Evolutionary conservation across 1,284 basidiomycete species (phyloP), one percentile per base, ranked within the genome.

Genomic region (Apiotrichum brassicae): DNA sequence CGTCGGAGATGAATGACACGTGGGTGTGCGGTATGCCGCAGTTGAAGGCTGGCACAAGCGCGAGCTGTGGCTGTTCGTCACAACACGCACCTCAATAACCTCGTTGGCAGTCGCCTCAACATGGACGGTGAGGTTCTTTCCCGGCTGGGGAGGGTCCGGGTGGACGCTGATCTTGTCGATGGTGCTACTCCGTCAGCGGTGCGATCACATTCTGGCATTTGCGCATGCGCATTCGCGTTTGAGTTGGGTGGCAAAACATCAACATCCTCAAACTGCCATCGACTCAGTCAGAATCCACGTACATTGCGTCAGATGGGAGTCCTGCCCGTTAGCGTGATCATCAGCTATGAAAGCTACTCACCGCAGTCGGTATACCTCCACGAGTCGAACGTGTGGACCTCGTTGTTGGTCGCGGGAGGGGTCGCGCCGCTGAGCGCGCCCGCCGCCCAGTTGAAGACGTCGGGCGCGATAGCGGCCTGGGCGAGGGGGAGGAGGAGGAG

Each of bases 111-210:
- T 70, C 9, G 82, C 91, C 8, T 77, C 76, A 19, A 86, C 91
- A 5, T 74, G 84, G 56, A 97, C 84, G 18, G 87, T 91, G 58
- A 97, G 74, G 59, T 89, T 79, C 65, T 87, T 62, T 12, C 90
- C 91, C 7, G 88, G 86, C 59, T 82, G 68, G 3, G 90, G 90
- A 37, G 91, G 89, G 63, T 92, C 86, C 0, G 90, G 90, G 18
- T 71, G 77, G 42, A 93, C 76, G 8, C 70, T 53, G 57, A 93
- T 85, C 24, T 78, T 82, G 24, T 85, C 71, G 57, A 93, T 64
- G 55, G 73, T 66, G 58, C 76, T 72, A n/a, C 44, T 1, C 38
- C 23, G 35, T 43, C 40, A 38, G 36, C 20, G 36, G n/a, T n/a
- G n/a, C n/a, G n/a, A n/a, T n/a, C n/a, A n/a, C n/a, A n/a, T n/a